Conservation (phyloP, 139 green algal species). For the Chlorella sp. region DNA sequence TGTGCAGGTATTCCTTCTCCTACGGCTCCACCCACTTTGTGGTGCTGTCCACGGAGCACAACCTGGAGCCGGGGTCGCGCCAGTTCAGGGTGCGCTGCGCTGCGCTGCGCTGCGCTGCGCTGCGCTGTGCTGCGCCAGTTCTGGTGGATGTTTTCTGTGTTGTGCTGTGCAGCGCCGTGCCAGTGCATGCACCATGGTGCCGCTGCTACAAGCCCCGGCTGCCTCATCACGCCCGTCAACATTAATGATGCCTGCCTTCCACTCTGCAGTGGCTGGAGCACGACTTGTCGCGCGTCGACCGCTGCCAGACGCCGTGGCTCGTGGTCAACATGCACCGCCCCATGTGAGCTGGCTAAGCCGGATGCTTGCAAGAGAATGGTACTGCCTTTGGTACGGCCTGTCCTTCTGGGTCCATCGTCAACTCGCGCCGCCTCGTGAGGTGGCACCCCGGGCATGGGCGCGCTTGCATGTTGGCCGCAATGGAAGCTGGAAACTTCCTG, state of each 20-base stretch:
- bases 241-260: too few relatives aligned
- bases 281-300: slow-evolving; percentile 74
- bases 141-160: not conserved
- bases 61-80: slow-evolving; percentile 53
- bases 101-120: too few relatives aligned
- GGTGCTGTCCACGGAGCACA: slow-evolving; percentile 71
- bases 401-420: too few relatives aligned
- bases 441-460: too few relatives aligned
- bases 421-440: too few relatives aligned
- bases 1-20: slow-evolving; percentile 63
- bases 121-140: too few relatives aligned
- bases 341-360: slow-evolving; percentile 31
- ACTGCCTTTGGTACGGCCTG: too few relatives aligned
- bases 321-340: slow-evolving; percentile 74
- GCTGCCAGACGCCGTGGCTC: slow-evolving; percentile 80
- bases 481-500: too few relatives aligned
- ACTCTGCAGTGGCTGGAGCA: slow-evolving; percentile 65
- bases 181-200: too few relatives aligned
- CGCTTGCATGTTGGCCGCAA: too few relatives aligned
- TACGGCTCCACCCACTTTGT: slow-evolving; percentile 30
- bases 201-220: too few relatives aligned
- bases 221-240: too few relatives aligned
- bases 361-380: not conserved
- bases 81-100: slow-evolving; percentile 57
- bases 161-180: not conserved